A percentile compares a stretch with the other conserved stretches of the same genome.
phyloP scores from a whole-genome alignment of 495 filamentous ascomycete genomes.

The Trichoderma erinaceum region DNA sequence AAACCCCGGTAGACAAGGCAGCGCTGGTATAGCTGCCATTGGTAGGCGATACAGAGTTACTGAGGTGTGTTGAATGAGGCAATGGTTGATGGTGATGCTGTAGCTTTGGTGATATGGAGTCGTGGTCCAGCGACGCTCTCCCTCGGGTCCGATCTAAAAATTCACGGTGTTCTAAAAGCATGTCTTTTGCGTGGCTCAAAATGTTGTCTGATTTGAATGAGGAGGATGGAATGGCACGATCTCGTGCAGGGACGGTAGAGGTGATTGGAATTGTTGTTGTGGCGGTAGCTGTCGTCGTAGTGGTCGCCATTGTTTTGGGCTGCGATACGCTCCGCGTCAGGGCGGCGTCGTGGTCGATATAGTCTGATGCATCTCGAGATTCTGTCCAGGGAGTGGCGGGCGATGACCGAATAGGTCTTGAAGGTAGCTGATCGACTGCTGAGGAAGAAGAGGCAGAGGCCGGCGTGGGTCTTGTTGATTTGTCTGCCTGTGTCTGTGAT shows the following conservation, averaged over 20 bases:
- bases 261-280: slow-evolving; percentile 7
- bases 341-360: slow-evolving; percentile 18
- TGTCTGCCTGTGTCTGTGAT: slow-evolving; percentile 1
- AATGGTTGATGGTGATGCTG: slow-evolving; percentile 17
- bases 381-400: neutral
- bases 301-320: slow-evolving; percentile 19
- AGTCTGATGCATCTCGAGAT: slow-evolving; percentile 21
- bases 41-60: slow-evolving; percentile 18
- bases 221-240: slow-evolving; percentile 15
- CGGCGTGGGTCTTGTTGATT: neutral
- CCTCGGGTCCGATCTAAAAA: slow-evolving; percentile 31
- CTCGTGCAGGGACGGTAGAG: neutral
- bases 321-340: neutral
- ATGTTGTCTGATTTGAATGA: slow-evolving; percentile 27
- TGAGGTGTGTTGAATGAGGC: slow-evolving; percentile 17
- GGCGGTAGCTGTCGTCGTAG: slow-evolving; percentile 19
- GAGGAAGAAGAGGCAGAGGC: neutral
- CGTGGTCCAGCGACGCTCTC: slow-evolving; percentile 33
- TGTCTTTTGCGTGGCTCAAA: slow-evolving; percentile 30
- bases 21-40: slow-evolving; percentile 19
- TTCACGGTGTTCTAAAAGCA: slow-evolving; percentile 33
- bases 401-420: neutral
- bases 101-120: slow-evolving; percentile 22
- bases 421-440: neutral
- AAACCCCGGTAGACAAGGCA: slow-evolving; percentile 16